These are phyloP conservation scores for Sugiyamaella xylanicola DNA, from an alignment of 1,139 yeast species.

Conservation along the genomic window DNA sequence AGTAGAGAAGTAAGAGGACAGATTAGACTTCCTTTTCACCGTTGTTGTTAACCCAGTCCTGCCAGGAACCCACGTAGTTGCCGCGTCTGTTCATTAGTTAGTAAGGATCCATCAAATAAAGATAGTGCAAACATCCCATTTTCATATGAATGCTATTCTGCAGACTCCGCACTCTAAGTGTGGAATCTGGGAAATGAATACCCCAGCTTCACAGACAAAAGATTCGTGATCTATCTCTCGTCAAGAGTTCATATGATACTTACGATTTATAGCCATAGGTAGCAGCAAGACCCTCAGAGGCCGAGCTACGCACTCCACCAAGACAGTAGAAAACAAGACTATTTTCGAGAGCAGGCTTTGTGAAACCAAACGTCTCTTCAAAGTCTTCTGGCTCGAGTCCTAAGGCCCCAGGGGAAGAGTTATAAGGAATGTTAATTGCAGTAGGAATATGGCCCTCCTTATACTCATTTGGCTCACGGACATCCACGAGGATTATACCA, in stretches of 20 bases:
- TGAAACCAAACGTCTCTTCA: slow-evolving; percentile 74
- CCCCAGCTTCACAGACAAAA: no score
- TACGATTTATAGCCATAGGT: slow-evolving; percentile 78
- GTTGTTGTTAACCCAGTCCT: slow-evolving; percentile 73
- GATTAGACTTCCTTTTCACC: slow-evolving; percentile 24
- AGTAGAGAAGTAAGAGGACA: no score
- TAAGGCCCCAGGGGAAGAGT: slow-evolving; percentile 92
- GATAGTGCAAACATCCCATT: no score
- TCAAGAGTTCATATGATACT: no score
- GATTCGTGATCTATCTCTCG: no score
- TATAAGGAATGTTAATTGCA: slow-evolving; percentile 85
- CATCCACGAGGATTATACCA: slow-evolving; percentile 70
- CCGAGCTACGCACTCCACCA: slow-evolving; percentile 88
- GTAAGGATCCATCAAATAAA: no score
- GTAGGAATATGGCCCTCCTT: slow-evolving; percentile 73
- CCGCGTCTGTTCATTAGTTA: no score
- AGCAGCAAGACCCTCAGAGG: slow-evolving; percentile 88
- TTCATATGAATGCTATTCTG: no score
- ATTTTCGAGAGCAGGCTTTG: slow-evolving; percentile 71
- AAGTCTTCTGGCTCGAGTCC: slow-evolving; percentile 79
- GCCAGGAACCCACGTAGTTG: slow-evolving; percentile 72
- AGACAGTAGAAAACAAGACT: slow-evolving; percentile 88
- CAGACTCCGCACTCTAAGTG: no score
- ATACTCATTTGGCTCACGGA: slow-evolving; percentile 86
- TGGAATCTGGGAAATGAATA: no score